phyloP scores from a whole-genome alignment of 345 rosid genomes.

The Clarkia xantiana region DNA sequence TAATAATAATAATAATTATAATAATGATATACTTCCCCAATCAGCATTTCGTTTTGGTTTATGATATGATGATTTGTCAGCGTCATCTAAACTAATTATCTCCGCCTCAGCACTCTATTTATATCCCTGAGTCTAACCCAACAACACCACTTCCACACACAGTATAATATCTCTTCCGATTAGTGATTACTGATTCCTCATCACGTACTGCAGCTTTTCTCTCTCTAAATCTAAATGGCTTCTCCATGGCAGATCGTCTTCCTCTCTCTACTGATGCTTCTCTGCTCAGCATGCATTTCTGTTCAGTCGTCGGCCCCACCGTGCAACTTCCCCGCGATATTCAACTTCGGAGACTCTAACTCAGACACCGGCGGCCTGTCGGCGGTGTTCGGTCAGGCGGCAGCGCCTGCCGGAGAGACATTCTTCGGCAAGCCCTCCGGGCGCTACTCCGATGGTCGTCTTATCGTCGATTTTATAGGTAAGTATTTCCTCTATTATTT shows the following conservation, averaged over 20 bases:
- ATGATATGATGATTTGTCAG: too few relatives aligned
- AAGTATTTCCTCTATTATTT: too few relatives aligned
- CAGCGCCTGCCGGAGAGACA: constrained; percentile 53
- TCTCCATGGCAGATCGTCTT: not conserved
- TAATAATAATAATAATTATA: too few relatives aligned
- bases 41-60: too few relatives aligned
- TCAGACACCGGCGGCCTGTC: constrained; percentile 91
- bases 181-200: too few relatives aligned
- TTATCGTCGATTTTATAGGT: constrained; percentile 76
- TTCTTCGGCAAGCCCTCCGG: constrained; percentile 68
- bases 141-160: too few relatives aligned
- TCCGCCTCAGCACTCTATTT: too few relatives aligned
- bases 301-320: constrained; percentile 2
- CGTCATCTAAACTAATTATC: too few relatives aligned
- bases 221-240: constrained; percentile 22
- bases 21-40: too few relatives aligned
- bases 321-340: constrained; percentile 59
- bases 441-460: constrained; percentile 77
- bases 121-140: too few relatives aligned
- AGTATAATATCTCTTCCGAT: too few relatives aligned
- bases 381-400: constrained; percentile 72
- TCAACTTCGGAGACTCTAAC: constrained; percentile 89
- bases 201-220: not conserved
- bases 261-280: not conserved
- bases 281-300: not conserved